Evolutionary conservation across 352 stramenopile species (phyloP), one percentile per base, ranked within the genome.

Genomic region (Phytopythium litorale): DNA sequence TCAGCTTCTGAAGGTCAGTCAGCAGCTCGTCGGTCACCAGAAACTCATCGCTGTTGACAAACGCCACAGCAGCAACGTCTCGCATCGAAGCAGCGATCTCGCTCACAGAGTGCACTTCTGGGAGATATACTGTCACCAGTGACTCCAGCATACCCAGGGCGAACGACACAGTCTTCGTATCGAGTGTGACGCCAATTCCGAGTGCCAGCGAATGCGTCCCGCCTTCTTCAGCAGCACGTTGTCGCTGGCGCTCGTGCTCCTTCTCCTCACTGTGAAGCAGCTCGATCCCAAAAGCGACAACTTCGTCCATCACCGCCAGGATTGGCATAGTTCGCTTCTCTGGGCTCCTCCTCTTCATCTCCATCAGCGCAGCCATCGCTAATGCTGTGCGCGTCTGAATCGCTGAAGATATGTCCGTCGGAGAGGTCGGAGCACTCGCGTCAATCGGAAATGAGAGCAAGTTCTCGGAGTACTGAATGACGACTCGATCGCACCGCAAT

Each of bases 381-480:
- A 57, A 70, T 7, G n/a, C 16, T 19, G 56, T 32, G 9, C 69
- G 62, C 13, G 25, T 21, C 15, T 63, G 45, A 43, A 72, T 61
- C 18, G 75, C 57, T 21, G 28, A 35, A 8, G 37, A 19, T 4
- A 67, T 7, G 8, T 70, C 43, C 9, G 40, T 23, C 12, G 33
- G 18, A 48, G 52, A n/a, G 3, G n/a, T 13, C n/a, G 19, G 16
- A 32, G 12, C 4, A 11, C 18, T 23, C 11, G 23, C 38, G 23
- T 21, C 42, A 62, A 42, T 45, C 25, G 54, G 60, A 33, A 73
- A 63, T 6, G 62, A 73, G 9, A 90, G 63, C 42, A 92, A 58
- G 21, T 92, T 92, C 60, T 90, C 80, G 7, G 87, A 76, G 49
- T 79, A 90, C 46, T 75, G 67, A 30, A 87, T 63, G n/a, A 63